A percentile compares a stretch with the other conserved stretches of the same genome.
Conservation (phyloP, 2,329 filamentous ascomycete species). For the Emmonsiellopsis sp. region DNA sequence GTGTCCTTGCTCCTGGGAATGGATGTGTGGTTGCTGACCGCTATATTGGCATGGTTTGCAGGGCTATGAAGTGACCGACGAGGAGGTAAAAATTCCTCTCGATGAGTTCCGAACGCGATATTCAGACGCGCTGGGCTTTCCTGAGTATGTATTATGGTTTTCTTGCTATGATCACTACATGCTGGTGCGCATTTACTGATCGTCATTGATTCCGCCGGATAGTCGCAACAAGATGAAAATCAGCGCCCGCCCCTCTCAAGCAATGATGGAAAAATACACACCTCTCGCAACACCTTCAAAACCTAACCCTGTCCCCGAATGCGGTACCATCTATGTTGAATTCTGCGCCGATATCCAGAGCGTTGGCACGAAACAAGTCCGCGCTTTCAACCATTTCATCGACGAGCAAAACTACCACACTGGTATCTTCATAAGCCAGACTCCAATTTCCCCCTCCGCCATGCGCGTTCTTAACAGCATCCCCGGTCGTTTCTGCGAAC, state of each 20-base stretch:
- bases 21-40: background rate
- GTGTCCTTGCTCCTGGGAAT: conserved; percentile 8
- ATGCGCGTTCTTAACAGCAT: conserved; percentile 77
- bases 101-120: conserved; percentile 70
- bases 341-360: conserved; percentile 66
- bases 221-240: conserved; percentile 82
- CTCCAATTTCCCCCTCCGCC: conserved; percentile 73
- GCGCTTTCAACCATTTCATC: conserved; percentile 77
- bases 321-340: conserved; percentile 87
- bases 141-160: conserved; percentile 54
- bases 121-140: conserved; percentile 60
- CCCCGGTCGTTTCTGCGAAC: conserved; percentile 74
- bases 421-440: conserved; percentile 81
- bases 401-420: conserved; percentile 73
- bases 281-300: conserved; percentile 59
- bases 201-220: conserved; percentile 7
- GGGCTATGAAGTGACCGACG: conserved; percentile 88
- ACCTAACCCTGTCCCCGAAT: conserved; percentile 60
- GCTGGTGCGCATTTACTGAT: background rate
- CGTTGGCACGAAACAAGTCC: conserved; percentile 87
- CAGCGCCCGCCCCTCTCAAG: conserved; percentile 71
- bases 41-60: conserved; percentile 33
- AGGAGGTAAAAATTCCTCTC: conserved; percentile 78
- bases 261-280: conserved; percentile 79
- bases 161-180: background rate